A percentile compares a stretch with the other conserved stretches of the same genome.
phyloP scores from a whole-genome alignment of 1,284 basidiomycete genomes.

The Heterobasidion parviporum region DNA sequence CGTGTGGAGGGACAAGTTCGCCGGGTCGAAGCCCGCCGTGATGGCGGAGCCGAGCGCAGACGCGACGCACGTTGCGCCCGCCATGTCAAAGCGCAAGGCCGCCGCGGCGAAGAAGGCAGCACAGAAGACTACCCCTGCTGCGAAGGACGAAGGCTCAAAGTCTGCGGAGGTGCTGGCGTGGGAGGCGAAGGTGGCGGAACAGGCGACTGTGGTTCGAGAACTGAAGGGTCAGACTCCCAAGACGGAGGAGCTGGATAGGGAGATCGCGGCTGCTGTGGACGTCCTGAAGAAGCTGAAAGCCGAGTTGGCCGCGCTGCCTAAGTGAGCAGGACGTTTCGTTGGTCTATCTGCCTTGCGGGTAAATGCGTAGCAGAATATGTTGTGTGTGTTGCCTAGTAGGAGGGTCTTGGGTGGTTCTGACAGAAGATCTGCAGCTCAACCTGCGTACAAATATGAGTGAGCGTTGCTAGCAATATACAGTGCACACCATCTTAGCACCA shows the following conservation, averaged over 20 bases:
- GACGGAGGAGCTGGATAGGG: slow-evolving; percentile 48
- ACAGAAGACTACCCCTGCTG: slow-evolving; percentile 21
- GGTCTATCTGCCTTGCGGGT: background rate
- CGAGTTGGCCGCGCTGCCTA: slow-evolving; percentile 43
- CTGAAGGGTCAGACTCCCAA: slow-evolving; percentile 61
- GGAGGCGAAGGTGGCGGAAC: slow-evolving; percentile 66
- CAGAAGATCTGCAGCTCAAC: too few relatives aligned
- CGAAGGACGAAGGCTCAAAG: slow-evolving; percentile 45
- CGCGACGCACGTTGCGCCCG: slow-evolving; percentile 31
- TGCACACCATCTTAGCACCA: too few relatives aligned
- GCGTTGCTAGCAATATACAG: too few relatives aligned
- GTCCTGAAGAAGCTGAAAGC: slow-evolving; percentile 50
- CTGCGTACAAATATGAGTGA: too few relatives aligned
- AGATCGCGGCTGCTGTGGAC: slow-evolving; percentile 36
- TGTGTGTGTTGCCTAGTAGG: too few relatives aligned
- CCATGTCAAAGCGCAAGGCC: slow-evolving; percentile 47
- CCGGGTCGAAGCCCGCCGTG: slow-evolving; percentile 24
- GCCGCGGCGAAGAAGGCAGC: slow-evolving; percentile 23
- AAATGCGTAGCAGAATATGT: too few relatives aligned
- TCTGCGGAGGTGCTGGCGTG: slow-evolving; percentile 55
- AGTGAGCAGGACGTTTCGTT: background rate
- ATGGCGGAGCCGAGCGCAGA: slow-evolving; percentile 26
- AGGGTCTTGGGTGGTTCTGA: too few relatives aligned
- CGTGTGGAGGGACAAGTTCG: slow-evolving; percentile 77
- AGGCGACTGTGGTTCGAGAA: slow-evolving; percentile 63